phyloP scores from a whole-genome alignment of 805 yeast genomes.

The Nakazawaea ishiwadae region DNA sequence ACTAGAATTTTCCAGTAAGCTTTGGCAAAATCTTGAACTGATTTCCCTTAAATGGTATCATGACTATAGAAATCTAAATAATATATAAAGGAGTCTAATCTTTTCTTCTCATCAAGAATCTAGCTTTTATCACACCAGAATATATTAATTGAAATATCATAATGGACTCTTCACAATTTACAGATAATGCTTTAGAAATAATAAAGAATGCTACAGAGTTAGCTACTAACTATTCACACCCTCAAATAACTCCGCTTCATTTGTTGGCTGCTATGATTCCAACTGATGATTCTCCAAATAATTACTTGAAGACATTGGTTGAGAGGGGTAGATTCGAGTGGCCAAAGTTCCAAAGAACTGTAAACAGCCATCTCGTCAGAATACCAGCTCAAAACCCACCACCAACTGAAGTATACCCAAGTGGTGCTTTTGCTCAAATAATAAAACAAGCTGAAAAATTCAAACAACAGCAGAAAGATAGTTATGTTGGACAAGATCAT shows the following conservation, averaged over 20 bases:
- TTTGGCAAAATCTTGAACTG: too few relatives aligned
- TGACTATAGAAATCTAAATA: too few relatives aligned
- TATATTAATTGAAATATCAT: conserved; percentile 7
- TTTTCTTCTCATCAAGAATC: background rate
- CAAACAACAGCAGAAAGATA: conserved; percentile 84
- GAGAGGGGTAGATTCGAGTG: conserved; percentile 90
- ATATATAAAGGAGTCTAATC: conserved; percentile 1
- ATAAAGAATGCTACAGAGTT: conserved; percentile 75
- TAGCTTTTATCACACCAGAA: background rate
- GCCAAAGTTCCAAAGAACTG: conserved; percentile 69
- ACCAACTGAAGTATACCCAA: conserved; percentile 73
- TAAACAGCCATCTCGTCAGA: conserved; percentile 77
- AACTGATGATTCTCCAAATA: conserved; percentile 46
- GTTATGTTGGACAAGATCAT: conserved; percentile 93
- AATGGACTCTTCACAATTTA: conserved; percentile 74
- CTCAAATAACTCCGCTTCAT: conserved; percentile 85
- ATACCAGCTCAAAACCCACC: conserved; percentile 88
- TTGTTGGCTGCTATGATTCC: conserved; percentile 87
- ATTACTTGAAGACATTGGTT: conserved; percentile 72
- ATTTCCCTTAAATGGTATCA: too few relatives aligned
- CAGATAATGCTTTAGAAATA: conserved; percentile 87
- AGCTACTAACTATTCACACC: conserved; percentile 80
- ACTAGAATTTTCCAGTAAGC: background rate
- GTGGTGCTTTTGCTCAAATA: conserved; percentile 72
- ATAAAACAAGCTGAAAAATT: conserved; percentile 71